Evolutionary conservation across 192 early-diverging fungal genomes (phyloP).

Genomic region (Allomyces macrogynus): DNA sequence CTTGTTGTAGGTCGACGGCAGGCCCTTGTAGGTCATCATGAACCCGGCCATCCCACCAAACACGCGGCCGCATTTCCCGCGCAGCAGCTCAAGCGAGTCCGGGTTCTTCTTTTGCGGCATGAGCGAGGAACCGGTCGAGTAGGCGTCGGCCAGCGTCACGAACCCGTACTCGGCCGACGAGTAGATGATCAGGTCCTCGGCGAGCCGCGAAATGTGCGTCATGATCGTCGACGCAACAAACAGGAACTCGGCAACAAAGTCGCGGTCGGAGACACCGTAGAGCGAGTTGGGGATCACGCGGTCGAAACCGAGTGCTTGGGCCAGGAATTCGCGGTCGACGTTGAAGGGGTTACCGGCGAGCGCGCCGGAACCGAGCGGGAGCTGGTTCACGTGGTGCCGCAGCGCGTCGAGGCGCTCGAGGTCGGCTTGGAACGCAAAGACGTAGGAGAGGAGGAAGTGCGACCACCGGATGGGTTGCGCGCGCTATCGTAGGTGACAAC

Average conservation of each 20-base stretch:
- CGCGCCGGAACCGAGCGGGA: constrained; percentile 84
- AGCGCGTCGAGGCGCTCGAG: constrained; percentile 64
- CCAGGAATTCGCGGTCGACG: constrained; percentile 78
- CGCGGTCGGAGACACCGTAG: constrained; percentile 83
- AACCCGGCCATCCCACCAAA: constrained; percentile 91
- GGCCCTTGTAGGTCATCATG: constrained; percentile 95
- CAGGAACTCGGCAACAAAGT: constrained; percentile 94
- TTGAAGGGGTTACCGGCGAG: constrained; percentile 93
- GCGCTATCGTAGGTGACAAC: constrained; percentile 20
- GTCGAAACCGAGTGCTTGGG: constrained; percentile 73
- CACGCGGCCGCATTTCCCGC: constrained; percentile 88
- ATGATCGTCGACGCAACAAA: constrained; percentile 83
- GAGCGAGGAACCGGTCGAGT: constrained; percentile 85
- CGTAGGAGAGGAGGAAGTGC: constrained; percentile 74
- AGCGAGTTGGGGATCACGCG: constrained; percentile 72
- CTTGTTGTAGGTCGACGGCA: constrained; percentile 97
- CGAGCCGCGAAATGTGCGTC: constrained; percentile 71
- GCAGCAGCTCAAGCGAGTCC: constrained; percentile 81
- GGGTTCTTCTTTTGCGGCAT: constrained; percentile 99
- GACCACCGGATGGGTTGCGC: constrained; percentile 98
- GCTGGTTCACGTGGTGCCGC: constrained; percentile 52
- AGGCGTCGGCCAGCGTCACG: constrained; percentile 84
- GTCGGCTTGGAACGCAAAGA: constrained; percentile 78
- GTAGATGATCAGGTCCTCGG: constrained; percentile 95
- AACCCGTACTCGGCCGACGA: constrained; percentile 83